Evolutionary conservation across 176 grass and related monocot species (phyloP), one percentile per base, ranked within the genome.

Genomic region (Areca catechu): DNA sequence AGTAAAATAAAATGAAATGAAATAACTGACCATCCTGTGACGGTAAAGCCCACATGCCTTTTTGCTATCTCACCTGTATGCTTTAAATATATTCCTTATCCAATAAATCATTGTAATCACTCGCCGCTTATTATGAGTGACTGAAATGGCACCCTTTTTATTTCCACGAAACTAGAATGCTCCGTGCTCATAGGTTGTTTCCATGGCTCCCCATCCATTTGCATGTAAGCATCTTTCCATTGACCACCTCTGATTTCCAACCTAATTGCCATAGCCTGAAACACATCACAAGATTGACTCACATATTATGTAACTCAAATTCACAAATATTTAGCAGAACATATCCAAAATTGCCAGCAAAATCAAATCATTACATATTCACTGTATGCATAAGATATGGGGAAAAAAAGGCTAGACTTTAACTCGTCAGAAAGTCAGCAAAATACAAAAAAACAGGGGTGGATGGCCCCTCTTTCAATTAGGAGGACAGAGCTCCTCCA

Each of bases 141-240:
- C 3, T 78, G 93, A 63, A 85, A 92, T 50, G 87, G 87, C 23
- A 92, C 84, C 28, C 82, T 88, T 57, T 80, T 85, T 67, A 97
- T 98, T 51, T 98, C 93, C 23, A 98, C 84, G 49, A 98, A 88
- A 47, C 81, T 92, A 4, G 93, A 98, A 51, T 85, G 85, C 24
- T 88, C 72, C 0, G 18, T 56, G 54, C 67, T 80, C 65, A 92
- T 70, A 63, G 87, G 81, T 77, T 98, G 93, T 53, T 92, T 98
- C 93, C 93, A 98, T 50, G 93, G 93, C 57, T 98, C 93, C 50
- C 93, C 87, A 16, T 98, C 93, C 93, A 92, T 98, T 78, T 98
- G 93, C 93, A 92, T 98, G 49, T 83, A 98, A 18, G 83, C 87
- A 28, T 83, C 84, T 49, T 54, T 82, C 87, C 87, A 92, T 27